Percentiles rank a stretch among this genome's conserved stretches.
These are phyloP conservation scores for Pholiota conissans DNA, from an alignment of 768 basidiomycete genomes.

Conservation along the genomic window DNA sequence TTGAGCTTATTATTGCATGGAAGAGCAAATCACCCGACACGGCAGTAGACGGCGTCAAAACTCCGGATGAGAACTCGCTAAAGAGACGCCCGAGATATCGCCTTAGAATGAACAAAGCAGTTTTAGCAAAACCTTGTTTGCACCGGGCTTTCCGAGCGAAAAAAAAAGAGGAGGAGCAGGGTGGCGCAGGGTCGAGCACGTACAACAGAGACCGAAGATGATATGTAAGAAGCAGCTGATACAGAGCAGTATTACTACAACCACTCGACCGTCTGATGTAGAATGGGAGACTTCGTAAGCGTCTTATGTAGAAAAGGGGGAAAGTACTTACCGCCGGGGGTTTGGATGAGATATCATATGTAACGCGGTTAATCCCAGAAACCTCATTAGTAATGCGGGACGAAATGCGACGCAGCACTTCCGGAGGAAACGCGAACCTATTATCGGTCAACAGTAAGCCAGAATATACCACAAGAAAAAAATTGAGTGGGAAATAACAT, in stretches of 20 bases:
- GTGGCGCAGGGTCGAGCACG: neutral
- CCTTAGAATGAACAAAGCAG: neutral
- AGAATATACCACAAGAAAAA: neutral
- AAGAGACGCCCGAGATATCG: neutral
- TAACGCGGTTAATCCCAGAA: conserved; percentile 92
- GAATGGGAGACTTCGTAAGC: conserved; percentile 10
- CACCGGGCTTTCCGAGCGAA: neutral
- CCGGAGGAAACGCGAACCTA: conserved; percentile 95
- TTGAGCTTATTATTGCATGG: neutral
- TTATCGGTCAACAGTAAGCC: conserved; percentile 15
- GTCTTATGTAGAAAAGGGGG: conserved; percentile 1
- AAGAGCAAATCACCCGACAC: neutral
- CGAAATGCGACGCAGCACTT: conserved; percentile 87
- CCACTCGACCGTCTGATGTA: conserved; percentile 49
- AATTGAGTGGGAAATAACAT: conserved; percentile 22
- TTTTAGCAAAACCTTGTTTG: neutral
- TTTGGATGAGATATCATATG: conserved; percentile 96
- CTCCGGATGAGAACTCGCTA: neutral
- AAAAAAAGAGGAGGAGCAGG: neutral
- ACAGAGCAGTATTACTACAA: conserved; percentile 23
- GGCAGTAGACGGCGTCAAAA: neutral
- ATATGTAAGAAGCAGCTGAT: neutral
- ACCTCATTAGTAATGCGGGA: conserved; percentile 99
- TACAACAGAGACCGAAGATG: neutral
- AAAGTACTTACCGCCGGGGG: conserved; percentile 77